Evolutionary conservation across 306 rosid species (phyloP).

Genomic region (Glycine latifolia): DNA sequence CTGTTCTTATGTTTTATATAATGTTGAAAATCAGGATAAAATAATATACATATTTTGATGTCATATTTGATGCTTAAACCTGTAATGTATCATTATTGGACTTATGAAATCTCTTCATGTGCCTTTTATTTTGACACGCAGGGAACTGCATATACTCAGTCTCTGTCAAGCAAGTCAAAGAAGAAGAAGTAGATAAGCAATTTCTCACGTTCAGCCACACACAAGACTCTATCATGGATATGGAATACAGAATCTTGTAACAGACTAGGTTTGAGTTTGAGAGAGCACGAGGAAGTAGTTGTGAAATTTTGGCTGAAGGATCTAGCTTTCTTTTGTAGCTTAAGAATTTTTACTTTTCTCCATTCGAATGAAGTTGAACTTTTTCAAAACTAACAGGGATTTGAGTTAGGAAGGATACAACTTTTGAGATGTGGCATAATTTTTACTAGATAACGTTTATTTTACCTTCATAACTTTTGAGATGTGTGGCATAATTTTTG

Average conservation of each 20-base stretch:
- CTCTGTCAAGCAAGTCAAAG: constrained; percentile 74
- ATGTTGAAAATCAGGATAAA: too few relatives aligned
- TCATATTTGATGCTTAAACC: constrained; percentile 8
- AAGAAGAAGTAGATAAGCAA: constrained; percentile 75
- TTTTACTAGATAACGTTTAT: constrained; percentile 48
- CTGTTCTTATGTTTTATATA: constrained; percentile 14
- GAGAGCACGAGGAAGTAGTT: constrained; percentile 59
- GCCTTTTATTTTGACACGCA: constrained; percentile 46
- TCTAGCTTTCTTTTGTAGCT: constrained; percentile 66
- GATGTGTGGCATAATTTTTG: constrained; percentile 43
- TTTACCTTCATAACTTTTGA: neutral
- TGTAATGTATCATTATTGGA: constrained; percentile 17
- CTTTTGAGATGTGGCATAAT: constrained; percentile 42
- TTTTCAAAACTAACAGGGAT: constrained; percentile 47
- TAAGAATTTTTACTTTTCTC: constrained; percentile 37
- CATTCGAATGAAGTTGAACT: constrained; percentile 50
- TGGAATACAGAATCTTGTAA: constrained; percentile 59
- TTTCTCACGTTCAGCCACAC: constrained; percentile 52
- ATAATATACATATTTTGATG: neutral
- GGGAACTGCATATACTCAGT: constrained; percentile 86
- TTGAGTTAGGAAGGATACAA: constrained; percentile 52
- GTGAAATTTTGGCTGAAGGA: constrained; percentile 55
- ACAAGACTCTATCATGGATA: constrained; percentile 49
- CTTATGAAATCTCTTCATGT: constrained; percentile 31
- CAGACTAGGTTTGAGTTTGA: constrained; percentile 63